Evolutionary conservation across 1,139 yeast species (phyloP), one percentile per base, ranked within the genome.

Genomic region (Spathaspora sp.): DNA sequence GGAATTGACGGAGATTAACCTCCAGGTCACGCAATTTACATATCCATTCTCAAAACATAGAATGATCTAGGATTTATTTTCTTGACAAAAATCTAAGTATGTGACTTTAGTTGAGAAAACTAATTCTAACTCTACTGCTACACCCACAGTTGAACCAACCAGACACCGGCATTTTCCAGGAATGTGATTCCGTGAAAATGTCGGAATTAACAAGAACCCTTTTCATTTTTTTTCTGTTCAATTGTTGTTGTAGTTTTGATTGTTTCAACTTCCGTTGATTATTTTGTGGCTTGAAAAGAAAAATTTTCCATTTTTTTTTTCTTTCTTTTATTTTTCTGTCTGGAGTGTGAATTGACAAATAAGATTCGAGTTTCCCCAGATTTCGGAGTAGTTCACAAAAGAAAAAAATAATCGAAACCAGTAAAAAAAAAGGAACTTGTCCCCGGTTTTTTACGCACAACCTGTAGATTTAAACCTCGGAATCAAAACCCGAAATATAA

Each of bases 361-460:
- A 37, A 42, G 18, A 42, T 15, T 42, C 29, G 40, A 42, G 36
- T 31, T 42, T 42, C 44, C 44, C 44, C 44, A 42, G 44, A 42
- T 42, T 42, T 42, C 44, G 44, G 44, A 42, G 44, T 42, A 37
- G 11, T 7, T 31, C 36, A 8, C n/a, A 26, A 26, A 26, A 26
- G 9, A 10, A 5, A 26, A 26, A 26, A 26, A 26, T 11, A 26
- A 8, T 6, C 5, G n/a, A 26, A 26, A 20, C 23, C 23, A 20
- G 23, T 4, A 20, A 26, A 26, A 26, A 26, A 5, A 26, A 26
- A 26, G 4, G 10, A 10, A 11, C 4, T 26, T 9, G 9, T 8
- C 29, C 29, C 29, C 29, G 29, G 29, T 34, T 9, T 4, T 16
- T 7, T 20, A 20, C 23, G 20, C 7, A 16, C 38, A 34, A 34